A percentile compares a stretch with the other conserved stretches of the same genome.
These are phyloP conservation scores for Lipomyces oligophaga DNA, from an alignment of 805 yeast genomes.

Conservation along the genomic window DNA sequence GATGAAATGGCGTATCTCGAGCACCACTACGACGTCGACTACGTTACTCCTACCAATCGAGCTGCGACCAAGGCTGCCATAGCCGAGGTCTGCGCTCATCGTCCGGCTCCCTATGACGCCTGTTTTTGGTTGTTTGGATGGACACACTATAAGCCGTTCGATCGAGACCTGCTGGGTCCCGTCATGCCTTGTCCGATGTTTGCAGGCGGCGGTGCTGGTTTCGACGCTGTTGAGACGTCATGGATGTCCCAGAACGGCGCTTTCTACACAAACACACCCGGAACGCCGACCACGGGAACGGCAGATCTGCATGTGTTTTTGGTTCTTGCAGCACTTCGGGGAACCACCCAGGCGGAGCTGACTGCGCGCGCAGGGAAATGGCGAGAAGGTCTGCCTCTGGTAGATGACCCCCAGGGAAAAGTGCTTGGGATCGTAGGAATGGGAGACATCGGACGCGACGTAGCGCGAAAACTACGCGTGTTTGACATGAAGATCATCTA, in stretches of 20 bases:
- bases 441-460: constrained; percentile 61
- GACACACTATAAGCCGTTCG: constrained; percentile 43
- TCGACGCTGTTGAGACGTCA: constrained; percentile 49
- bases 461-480: constrained; percentile 49
- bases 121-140: constrained; percentile 44
- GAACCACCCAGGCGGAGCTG: constrained; percentile 44
- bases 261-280: constrained; percentile 53
- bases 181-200: constrained; percentile 44
- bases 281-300: constrained; percentile 52
- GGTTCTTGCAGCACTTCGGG: constrained; percentile 51
- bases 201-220: constrained; percentile 50
- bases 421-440: constrained; percentile 57
- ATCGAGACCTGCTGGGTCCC: constrained; percentile 43
- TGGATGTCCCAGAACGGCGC: constrained; percentile 43
- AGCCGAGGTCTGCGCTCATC: constrained; percentile 41
- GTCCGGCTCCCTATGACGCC: constrained; percentile 40
- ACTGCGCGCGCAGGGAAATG: constrained; percentile 47
- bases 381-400: constrained; percentile 34
- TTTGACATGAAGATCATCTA: constrained; percentile 52
- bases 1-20: constrained; percentile 48
- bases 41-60: constrained; percentile 12
- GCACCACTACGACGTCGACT: constrained; percentile 31
- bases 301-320: constrained; percentile 55
- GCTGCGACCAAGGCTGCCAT: constrained; percentile 38
- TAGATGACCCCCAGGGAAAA: constrained; percentile 36